Evolutionary conservation across 345 rosid genomes (phyloP).

Genomic region (Gossypium ekmanianum): DNA sequence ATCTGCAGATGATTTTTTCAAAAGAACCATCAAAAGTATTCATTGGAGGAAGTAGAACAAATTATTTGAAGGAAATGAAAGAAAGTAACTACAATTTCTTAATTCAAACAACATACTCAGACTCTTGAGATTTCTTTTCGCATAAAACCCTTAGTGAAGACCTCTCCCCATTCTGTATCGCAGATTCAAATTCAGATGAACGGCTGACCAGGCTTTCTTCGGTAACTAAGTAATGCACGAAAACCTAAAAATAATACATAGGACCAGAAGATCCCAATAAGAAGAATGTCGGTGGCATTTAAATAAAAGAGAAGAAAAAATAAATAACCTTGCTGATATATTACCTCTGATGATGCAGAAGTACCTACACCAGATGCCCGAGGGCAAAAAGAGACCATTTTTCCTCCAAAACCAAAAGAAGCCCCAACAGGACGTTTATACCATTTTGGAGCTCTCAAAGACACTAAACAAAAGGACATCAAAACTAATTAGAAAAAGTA

Average conservation of each 20-base stretch:
- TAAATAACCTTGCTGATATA: neutral
- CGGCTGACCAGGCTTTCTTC: constrained; percentile 75
- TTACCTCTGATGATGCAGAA: constrained; percentile 67
- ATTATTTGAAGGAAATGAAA: constrained; percentile 10
- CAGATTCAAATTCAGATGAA: constrained; percentile 87
- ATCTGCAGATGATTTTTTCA: constrained; percentile 40
- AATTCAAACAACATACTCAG: constrained; percentile 58
- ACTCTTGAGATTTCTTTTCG: constrained; percentile 75
- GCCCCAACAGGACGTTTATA: constrained; percentile 83
- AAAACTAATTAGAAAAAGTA: neutral
- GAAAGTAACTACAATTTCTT: constrained; percentile 2
- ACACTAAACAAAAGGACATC: constrained; percentile 30
- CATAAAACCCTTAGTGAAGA: constrained; percentile 66
- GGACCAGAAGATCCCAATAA: constrained; percentile 17
- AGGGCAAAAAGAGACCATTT: constrained; percentile 77
- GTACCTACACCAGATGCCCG: constrained; percentile 39
- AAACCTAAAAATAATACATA: constrained; percentile 45
- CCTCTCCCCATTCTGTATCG: constrained; percentile 81
- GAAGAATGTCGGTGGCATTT: neutral
- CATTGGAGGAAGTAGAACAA: constrained; percentile 6
- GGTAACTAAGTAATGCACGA: constrained; percentile 68
- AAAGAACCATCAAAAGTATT: constrained; percentile 6
- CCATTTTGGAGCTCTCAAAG: constrained; percentile 95
- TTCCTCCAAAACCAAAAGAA: constrained; percentile 98
- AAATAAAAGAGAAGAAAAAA: constrained; percentile 9